phyloP scores from a whole-genome alignment of 2,329 filamentous ascomycete species.

The Boeremia lycopersici region DNA sequence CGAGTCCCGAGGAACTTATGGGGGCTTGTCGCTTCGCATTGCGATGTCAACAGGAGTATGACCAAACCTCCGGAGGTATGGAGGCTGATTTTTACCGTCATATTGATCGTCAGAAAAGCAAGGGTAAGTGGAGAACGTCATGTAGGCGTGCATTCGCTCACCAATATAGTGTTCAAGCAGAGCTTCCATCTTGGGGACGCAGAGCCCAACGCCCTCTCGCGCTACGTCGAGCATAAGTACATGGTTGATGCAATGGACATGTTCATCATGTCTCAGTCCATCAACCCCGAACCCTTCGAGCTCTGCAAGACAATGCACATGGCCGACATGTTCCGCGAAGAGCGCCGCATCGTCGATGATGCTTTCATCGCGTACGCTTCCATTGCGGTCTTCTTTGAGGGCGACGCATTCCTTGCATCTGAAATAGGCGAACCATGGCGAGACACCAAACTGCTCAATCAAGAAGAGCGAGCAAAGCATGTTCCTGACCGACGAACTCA shows the following conservation, averaged over 20 bases:
- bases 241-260: conserved; percentile 44
- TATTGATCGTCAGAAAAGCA: conserved; percentile 44
- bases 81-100: conserved; percentile 38
- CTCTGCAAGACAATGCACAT: conserved; percentile 29
- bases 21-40: conserved; percentile 19
- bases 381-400: conserved; percentile 29
- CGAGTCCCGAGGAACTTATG: conserved; percentile 23
- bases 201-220: conserved; percentile 47
- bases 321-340: conserved; percentile 21
- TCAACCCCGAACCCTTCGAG: conserved; percentile 29
- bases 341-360: conserved; percentile 30
- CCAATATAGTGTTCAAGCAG: conserved; percentile 48
- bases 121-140: conserved; percentile 26
- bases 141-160: background rate
- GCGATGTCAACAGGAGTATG: conserved; percentile 19
- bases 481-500: conserved; percentile 48
- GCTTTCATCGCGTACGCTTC: conserved; percentile 30
- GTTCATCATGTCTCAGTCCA: conserved; percentile 20
- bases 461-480: conserved; percentile 47
- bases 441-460: conserved; percentile 49
- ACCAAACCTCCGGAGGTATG: conserved; percentile 12
- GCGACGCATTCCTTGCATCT: conserved; percentile 46
- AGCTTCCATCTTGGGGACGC: conserved; percentile 55
- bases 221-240: conserved; percentile 47
- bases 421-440: conserved; percentile 43